Evolutionary conservation across 805 yeast genomes (phyloP).

Genomic region (Candida odintsovae): DNA sequence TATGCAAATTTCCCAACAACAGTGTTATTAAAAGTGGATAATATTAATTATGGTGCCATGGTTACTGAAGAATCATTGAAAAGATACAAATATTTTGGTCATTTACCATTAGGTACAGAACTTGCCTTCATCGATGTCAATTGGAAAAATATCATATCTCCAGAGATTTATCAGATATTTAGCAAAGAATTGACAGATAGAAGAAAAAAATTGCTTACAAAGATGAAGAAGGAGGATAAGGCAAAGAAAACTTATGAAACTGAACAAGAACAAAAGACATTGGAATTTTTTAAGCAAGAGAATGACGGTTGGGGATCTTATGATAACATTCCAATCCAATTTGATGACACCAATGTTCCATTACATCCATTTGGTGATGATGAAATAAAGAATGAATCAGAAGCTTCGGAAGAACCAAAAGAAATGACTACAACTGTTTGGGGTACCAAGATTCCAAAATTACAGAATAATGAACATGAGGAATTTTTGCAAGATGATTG

Average conservation of each 20-base stretch:
- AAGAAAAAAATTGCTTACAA: slow-evolving; percentile 41
- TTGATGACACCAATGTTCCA: slow-evolving; percentile 26
- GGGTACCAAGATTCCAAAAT: slow-evolving; percentile 52
- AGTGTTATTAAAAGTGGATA: slow-evolving; percentile 59
- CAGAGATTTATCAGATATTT: slow-evolving; percentile 40
- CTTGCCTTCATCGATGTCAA: slow-evolving; percentile 80
- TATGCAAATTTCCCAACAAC: slow-evolving; percentile 67
- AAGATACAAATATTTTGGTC: slow-evolving; percentile 68
- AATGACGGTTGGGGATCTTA: slow-evolving; percentile 35
- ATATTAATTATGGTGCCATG: slow-evolving; percentile 59
- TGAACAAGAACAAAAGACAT: slow-evolving; percentile 50
- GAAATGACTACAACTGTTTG: slow-evolving; percentile 55
- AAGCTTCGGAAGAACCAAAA: slow-evolving; percentile 9
- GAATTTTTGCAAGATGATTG: slow-evolving; percentile 28
- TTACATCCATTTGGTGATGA: slow-evolving; percentile 25
- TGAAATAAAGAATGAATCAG: slow-evolving; percentile 1
- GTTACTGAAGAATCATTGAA: slow-evolving; percentile 52
- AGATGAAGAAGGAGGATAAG: slow-evolving; percentile 55
- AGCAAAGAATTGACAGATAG: slow-evolving; percentile 53
- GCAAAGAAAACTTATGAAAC: slow-evolving; percentile 50
- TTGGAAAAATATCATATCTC: slow-evolving; percentile 53
- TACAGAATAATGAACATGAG: slow-evolving; percentile 16
- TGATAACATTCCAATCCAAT: slow-evolving; percentile 21
- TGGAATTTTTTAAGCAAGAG: slow-evolving; percentile 55
- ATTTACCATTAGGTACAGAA: slow-evolving; percentile 81